Evolutionary conservation across 1,139 yeast genomes (phyloP), one percentile per base, ranked within the genome.

Genomic region (Arxiozyma telluris): DNA sequence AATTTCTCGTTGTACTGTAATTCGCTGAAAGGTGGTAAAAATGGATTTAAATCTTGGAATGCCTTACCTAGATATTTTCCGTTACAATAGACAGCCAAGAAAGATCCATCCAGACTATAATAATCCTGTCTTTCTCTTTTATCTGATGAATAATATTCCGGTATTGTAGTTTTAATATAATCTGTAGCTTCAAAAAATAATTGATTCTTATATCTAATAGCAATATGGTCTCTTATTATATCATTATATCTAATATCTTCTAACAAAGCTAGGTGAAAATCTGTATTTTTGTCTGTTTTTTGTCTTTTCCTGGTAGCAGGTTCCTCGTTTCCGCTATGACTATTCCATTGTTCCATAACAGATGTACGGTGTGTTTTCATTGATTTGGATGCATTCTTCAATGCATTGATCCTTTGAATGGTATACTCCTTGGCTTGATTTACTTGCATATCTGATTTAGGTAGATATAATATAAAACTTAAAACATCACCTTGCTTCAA

Each of bases 161-260:
- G 69, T 50, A 83, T 65, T 20, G 69, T 85, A 0, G 94, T 83
- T 25, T 84, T 76, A 11, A 87, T 81, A 64, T 89, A 93, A 67
- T 93, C 98, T 55, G 81, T 84, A 60, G 87, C 89, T 67, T 94
- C 99, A 67, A 83, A 90, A 70, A 82, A 90, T 43, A 89, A 71
- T 49, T 83, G 83, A 57, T 80, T 85, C 64, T 85, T 87, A 70
- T 87, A 90, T 62, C 87, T 79, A 51, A 93, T 87, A 1, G 98
- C 96, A 53, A 88, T 84, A 61, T 94, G 89, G 64, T 90, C 98
- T 56, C 98, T 76, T 2, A 79, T 71, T 12, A 87, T 58, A 54
- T 62, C 59, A 27, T 55, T 56, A 34, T 64, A 59, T 44, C 64
- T 64, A 43, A 64, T 64, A 42, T 61, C 66, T 47, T 64, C 61